Percentiles rank a stretch among this genome's conserved stretches.
These are phyloP conservation scores for Seiridium unicorne DNA, from an alignment of 2,329 filamentous ascomycete species.

Conservation along the genomic window DNA sequence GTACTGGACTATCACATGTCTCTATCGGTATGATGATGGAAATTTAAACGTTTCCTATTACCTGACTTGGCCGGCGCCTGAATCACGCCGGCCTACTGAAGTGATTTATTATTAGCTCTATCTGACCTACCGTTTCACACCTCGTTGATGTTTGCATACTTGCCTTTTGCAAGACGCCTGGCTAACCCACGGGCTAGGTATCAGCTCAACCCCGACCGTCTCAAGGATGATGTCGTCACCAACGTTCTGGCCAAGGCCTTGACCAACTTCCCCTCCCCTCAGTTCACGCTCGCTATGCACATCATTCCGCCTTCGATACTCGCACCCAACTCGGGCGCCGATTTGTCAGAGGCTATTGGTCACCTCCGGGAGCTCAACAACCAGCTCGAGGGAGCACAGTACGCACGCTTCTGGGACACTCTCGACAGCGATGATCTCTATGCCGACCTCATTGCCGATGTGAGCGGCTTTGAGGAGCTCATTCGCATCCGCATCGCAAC, in stretches of 20 bases:
- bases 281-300: slow-evolving; percentile 92
- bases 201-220: slow-evolving; percentile 98
- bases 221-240: slow-evolving; percentile 95
- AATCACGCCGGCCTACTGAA: slow-evolving; percentile 62
- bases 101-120: slow-evolving; percentile 66
- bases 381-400: slow-evolving; percentile 87
- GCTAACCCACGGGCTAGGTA: slow-evolving; percentile 61
- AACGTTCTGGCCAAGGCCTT: slow-evolving; percentile 98
- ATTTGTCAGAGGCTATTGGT: slow-evolving; percentile 85
- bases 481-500: slow-evolving; percentile 87
- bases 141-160: background rate
- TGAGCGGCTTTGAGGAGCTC: slow-evolving; percentile 90
- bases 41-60: slow-evolving; percentile 95
- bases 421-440: slow-evolving; percentile 93
- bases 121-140: slow-evolving; percentile 53
- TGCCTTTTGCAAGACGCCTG: background rate
- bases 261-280: slow-evolving; percentile 92
- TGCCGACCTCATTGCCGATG: slow-evolving; percentile 91
- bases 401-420: slow-evolving; percentile 88
- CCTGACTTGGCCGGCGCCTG: slow-evolving; percentile 65
- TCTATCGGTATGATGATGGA: too few relatives aligned
- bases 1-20: slow-evolving; percentile 63
- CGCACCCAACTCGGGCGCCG: slow-evolving; percentile 57
- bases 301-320: slow-evolving; percentile 86
- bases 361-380: slow-evolving; percentile 83